A percentile compares a stretch with the other conserved stretches of the same genome.
These are phyloP conservation scores for Bombardia bombarda DNA, from an alignment of 495 filamentous ascomycete genomes.

Conservation along the genomic window DNA sequence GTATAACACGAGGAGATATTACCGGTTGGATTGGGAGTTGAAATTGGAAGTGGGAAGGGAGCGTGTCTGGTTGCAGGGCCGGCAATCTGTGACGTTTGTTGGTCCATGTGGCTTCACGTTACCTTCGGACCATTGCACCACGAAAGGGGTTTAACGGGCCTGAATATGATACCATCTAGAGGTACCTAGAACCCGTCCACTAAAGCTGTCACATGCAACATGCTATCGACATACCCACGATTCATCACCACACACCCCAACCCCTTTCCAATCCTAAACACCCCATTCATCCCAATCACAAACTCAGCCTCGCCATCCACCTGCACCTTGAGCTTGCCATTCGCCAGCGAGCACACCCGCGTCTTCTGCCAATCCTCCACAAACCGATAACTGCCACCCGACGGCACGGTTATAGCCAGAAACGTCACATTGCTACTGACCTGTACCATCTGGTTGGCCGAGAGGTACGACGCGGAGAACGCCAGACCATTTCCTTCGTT, in stretches of 20 bases:
- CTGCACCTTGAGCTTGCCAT: constrained; percentile 22
- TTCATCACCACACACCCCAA: constrained; percentile 17
- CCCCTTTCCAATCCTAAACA: constrained; percentile 17
- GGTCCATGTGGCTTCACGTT: too few relatives aligned
- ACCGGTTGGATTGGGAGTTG: too few relatives aligned
- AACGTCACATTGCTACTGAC: constrained; percentile 14
- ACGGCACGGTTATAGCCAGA: constrained; percentile 16
- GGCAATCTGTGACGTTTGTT: too few relatives aligned
- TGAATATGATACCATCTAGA: too few relatives aligned
- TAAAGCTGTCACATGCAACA: constrained; percentile 11
- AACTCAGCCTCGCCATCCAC: constrained; percentile 17
- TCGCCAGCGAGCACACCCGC: constrained; percentile 18
- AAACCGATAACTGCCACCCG: constrained; percentile 16
- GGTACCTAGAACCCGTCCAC: too few relatives aligned
- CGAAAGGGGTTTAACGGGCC: too few relatives aligned
- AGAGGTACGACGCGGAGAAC: constrained; percentile 19
- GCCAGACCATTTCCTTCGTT: constrained; percentile 13
- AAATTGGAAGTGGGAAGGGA: too few relatives aligned
- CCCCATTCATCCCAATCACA: constrained; percentile 16
- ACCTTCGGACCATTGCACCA: too few relatives aligned
- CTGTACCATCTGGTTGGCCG: constrained; percentile 14
- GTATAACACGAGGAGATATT: too few relatives aligned
- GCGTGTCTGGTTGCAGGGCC: too few relatives aligned
- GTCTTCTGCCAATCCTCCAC: constrained; percentile 3
- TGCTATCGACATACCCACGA: constrained; percentile 19